Base-by-base conservation (phyloP, 1,284 basidiomycete genomes). In the Pisolithus thermaeus region DNA sequence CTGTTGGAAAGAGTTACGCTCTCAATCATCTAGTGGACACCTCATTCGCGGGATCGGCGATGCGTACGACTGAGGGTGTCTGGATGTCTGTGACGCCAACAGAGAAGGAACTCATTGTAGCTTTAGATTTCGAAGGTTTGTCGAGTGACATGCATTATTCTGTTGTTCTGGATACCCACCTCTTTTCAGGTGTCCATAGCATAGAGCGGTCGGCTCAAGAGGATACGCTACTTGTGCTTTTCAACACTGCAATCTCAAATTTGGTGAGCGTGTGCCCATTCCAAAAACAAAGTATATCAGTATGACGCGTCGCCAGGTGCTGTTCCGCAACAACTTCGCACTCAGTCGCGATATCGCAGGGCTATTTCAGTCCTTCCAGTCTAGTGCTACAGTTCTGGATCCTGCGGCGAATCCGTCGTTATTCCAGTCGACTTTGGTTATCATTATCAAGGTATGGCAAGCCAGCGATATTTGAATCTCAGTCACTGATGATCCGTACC, bases 271-370 rank as follows among this genome's bases (percentile, higher is more conserved):
- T 39, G 7, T 48, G 6, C 2, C 36, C 50, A 4, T 38, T n/a
- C 47, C 4, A 27, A 22, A 27, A 25, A 22, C 18, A 40, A 30
- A 22, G 23, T 25, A 22, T 18, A 38, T 4, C 0, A 0, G 1
- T 7, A 30, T 27, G 18, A n/a, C 25, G 6, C 2, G 30, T 23
- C 12, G 32, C 37, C 35, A 81, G 79, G 77, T 83, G 1, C 70
- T 83, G 2, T 83, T 83, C 67, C 74, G 81, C 7, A 83, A 83
- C 50, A 83, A 84, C 50, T 84, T 83, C 53, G 79, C 79, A 0
- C 61, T 83, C 3, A 79, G 76, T 11, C 71, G 81, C 9, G 78
- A 81, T 58, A 80, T 84, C 38, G 70, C 77, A 4, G 78, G 75
- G 4, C 66, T 83, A 2, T 84, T 84, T 56, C 75, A 81, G 53